Percentiles rank a stretch among this genome's conserved stretches.
Conservation (phyloP, 2,329 filamentous ascomycete genomes). For the Phaeophleospora eucalypticola region DNA sequence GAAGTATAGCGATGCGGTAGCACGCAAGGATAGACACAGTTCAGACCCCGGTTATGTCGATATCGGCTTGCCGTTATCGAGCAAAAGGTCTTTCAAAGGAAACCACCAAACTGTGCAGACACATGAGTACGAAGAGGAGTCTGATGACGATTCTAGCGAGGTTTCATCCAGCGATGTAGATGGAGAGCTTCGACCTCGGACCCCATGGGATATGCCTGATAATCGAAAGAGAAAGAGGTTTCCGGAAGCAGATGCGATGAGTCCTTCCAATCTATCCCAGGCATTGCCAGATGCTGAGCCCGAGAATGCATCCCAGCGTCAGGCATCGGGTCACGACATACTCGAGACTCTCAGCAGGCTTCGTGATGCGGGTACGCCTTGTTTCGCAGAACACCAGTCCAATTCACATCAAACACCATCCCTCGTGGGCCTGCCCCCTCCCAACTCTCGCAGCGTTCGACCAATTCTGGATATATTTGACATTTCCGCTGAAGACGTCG, state of each 20-base stretch:
- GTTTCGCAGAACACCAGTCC: not conserved
- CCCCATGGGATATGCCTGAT: not conserved
- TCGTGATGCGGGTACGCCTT: not conserved
- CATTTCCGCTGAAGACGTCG: conserved; percentile 22
- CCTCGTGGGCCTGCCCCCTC: too few species aligned
- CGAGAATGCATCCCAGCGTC: not conserved
- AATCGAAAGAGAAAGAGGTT: not conserved
- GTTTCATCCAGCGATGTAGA: conserved; percentile 33
- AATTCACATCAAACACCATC: too few species aligned
- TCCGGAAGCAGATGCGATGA: too few species aligned
- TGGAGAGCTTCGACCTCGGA: not conserved
- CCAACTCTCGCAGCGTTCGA: too few species aligned
- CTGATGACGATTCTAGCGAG: not conserved
- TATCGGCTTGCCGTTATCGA: not conserved
- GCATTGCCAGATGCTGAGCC: too few species aligned
- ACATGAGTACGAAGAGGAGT: not conserved
- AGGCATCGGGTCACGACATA: not conserved
- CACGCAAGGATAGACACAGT: not conserved
- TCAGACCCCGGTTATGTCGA: not conserved
- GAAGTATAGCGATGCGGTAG: conserved; percentile 47
- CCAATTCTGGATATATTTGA: not conserved
- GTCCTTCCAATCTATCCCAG: too few species aligned
- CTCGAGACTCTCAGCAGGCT: not conserved
- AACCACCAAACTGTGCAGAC: not conserved
- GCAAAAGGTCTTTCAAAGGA: not conserved